These are phyloP conservation scores for Paecilomyces sp. DNA, from an alignment of 2,329 filamentous ascomycete species.

Conservation along the genomic window DNA sequence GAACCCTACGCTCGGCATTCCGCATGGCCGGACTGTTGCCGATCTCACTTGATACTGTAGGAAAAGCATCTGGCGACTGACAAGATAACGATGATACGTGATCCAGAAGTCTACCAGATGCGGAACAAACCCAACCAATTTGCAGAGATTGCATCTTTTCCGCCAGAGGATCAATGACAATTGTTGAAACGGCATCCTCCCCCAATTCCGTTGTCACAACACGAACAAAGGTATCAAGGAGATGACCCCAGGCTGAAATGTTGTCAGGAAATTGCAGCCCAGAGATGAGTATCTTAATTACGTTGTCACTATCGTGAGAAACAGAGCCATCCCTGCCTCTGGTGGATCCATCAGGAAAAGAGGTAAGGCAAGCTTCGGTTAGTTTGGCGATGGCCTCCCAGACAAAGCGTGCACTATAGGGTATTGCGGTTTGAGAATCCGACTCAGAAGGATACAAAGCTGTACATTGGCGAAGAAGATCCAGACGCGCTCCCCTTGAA, in stretches of 20 bases:
- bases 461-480: slow-evolving; percentile 31
- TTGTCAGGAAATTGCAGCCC: slow-evolving; percentile 37
- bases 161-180: slow-evolving; percentile 65
- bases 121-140: slow-evolving; percentile 24
- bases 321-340: slow-evolving; percentile 47
- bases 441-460: slow-evolving; percentile 15
- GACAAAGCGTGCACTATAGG: slow-evolving; percentile 15
- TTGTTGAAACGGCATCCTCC: slow-evolving; percentile 58
- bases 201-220: slow-evolving; percentile 58
- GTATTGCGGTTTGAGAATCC: slow-evolving; percentile 3
- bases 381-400: slow-evolving; percentile 30
- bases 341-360: slow-evolving; percentile 29
- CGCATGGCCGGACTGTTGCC: background rate
- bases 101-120: slow-evolving; percentile 23
- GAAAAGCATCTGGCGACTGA: slow-evolving; percentile 6
- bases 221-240: slow-evolving; percentile 52
- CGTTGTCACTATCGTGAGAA: slow-evolving; percentile 60
- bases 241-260: slow-evolving; percentile 34
- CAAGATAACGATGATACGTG: slow-evolving; percentile 30
- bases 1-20: background rate
- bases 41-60: background rate
- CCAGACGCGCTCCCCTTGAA: slow-evolving; percentile 29
- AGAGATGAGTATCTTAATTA: slow-evolving; percentile 59
- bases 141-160: slow-evolving; percentile 39
- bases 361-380: slow-evolving; percentile 33